Evolutionary conservation across 73 alveolate genomes (phyloP), one percentile per base, ranked within the genome.

Genomic region (Paramecium caudatum): DNA sequence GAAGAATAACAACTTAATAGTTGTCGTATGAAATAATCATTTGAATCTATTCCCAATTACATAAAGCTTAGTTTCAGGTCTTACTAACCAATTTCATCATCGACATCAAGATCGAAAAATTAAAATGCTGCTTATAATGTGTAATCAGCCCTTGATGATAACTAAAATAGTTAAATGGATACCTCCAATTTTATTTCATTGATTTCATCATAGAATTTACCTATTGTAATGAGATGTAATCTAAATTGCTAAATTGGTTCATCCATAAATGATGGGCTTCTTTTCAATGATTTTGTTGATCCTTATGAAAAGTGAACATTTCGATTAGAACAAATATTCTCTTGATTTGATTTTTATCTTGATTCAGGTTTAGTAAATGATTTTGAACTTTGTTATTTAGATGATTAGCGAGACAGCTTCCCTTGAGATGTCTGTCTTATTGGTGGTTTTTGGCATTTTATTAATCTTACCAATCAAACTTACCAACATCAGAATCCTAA

Each of bases 21-120:
- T 36, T 27, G 17, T 36, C 49, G 27, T 25, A 65, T 65, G 7
- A 65, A 32, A 30, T 25, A 30, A 33, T 30, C 50, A 65, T 30
- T 65, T 32, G 19, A 36, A 4, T 65, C 62, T 39, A 74, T 23
- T 39, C 88, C 65, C 32, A 74, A 74, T 15, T 74, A 74, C 8
- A 74, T 9, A 19, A 36, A 74, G 1, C 7, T 34, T 5, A 74
- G 39, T 41, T 74, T 74, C 16, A 74, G 33, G 21, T 74, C 88
- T 74, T 36, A 74, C 0, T 34, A 19, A 13, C 47, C 88, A 9
- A 74, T 45, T 74, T 16, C 17, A 41, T 41, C 65, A 41, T 74
- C 88, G 1, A 74, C 39, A 74, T 74, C 47, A 41, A 74, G 39
- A 74, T 74, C 88, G 19, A 74, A 74, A 74, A 74, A 74, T 37